phyloP scores from a whole-genome alignment of 2,329 filamentous ascomycete species.

The Colletotrichum shisoi region DNA sequence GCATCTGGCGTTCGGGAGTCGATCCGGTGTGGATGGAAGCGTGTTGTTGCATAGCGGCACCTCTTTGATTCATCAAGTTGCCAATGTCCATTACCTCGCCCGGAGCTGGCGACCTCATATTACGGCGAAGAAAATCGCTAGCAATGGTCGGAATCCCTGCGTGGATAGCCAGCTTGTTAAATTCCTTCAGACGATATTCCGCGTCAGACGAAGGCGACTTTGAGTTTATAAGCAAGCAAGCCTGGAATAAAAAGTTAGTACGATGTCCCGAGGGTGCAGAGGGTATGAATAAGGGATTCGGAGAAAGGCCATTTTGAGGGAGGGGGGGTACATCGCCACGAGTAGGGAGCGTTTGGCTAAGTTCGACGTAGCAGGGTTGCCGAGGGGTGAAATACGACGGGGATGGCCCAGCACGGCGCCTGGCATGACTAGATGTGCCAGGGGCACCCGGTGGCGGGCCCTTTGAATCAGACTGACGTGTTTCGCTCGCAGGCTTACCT shows the following conservation, averaged over 20 bases:
- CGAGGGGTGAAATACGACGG: slow-evolving; percentile 15
- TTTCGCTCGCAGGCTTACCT: slow-evolving; percentile 36
- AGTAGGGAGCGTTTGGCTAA: slow-evolving; percentile 32
- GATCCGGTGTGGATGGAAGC: slow-evolving; percentile 40
- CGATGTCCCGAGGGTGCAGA: slow-evolving; percentile 16
- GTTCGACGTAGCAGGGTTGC: slow-evolving; percentile 25
- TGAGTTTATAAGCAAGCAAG: slow-evolving; percentile 26
- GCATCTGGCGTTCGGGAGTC: slow-evolving; percentile 43
- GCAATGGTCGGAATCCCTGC: slow-evolving; percentile 29
- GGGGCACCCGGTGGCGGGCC: slow-evolving; percentile 36
- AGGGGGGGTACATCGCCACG: slow-evolving; percentile 32
- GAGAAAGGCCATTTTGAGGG: slow-evolving; percentile 3
- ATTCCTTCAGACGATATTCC: slow-evolving; percentile 24
- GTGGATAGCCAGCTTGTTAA: slow-evolving; percentile 33
- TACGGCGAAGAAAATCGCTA: slow-evolving; percentile 40
- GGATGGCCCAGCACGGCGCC: slow-evolving; percentile 21
- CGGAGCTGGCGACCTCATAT: slow-evolving; percentile 55
- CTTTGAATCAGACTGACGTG: slow-evolving; percentile 33
- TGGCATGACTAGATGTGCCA: slow-evolving; percentile 37
- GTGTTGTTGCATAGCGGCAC: slow-evolving; percentile 46
- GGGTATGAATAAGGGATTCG: slow-evolving; percentile 19
- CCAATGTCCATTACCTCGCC: slow-evolving; percentile 63
- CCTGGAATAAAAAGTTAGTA: slow-evolving; percentile 29
- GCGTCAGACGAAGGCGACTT: slow-evolving; percentile 38
- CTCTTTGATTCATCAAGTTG: slow-evolving; percentile 62